Conservation (phyloP, 2,329 filamentous ascomycete genomes). For the Orbilia javanica region DNA sequence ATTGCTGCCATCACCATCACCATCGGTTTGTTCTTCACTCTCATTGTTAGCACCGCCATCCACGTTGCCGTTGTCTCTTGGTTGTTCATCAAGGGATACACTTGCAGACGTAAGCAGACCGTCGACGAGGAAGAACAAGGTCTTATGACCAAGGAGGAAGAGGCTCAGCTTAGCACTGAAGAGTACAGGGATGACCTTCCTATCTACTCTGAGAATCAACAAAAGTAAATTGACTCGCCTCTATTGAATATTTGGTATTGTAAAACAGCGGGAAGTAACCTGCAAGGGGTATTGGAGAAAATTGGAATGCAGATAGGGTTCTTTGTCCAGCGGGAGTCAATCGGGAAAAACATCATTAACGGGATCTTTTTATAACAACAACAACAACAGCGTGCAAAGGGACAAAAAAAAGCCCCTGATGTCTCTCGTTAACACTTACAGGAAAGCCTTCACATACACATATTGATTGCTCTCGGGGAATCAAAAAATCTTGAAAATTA, state of each 20-base stretch:
- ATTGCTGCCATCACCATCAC: constrained; percentile 58
- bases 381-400: background rate
- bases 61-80: constrained; percentile 44
- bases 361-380: constrained; percentile 25
- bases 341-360: constrained; percentile 19
- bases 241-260: background rate
- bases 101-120: constrained; percentile 23
- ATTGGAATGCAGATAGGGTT: constrained; percentile 1
- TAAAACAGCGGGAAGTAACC: constrained; percentile 6
- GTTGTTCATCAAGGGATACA: constrained; percentile 38
- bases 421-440: constrained; percentile 38
- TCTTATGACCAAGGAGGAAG: constrained; percentile 52
- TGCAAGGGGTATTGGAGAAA: background rate
- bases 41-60: constrained; percentile 48
- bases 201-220: constrained; percentile 47
- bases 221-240: constrained; percentile 31
- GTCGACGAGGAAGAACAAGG: constrained; percentile 51
- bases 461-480: constrained; percentile 14
- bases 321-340: constrained; percentile 25
- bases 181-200: constrained; percentile 48
- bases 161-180: constrained; percentile 28
- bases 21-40: constrained; percentile 53
- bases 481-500: background rate
- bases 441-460: constrained; percentile 27
- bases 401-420: constrained; percentile 3